Conservation (phyloP, 768 basidiomycete genomes). For the Phaffia tasmanica region DNA sequence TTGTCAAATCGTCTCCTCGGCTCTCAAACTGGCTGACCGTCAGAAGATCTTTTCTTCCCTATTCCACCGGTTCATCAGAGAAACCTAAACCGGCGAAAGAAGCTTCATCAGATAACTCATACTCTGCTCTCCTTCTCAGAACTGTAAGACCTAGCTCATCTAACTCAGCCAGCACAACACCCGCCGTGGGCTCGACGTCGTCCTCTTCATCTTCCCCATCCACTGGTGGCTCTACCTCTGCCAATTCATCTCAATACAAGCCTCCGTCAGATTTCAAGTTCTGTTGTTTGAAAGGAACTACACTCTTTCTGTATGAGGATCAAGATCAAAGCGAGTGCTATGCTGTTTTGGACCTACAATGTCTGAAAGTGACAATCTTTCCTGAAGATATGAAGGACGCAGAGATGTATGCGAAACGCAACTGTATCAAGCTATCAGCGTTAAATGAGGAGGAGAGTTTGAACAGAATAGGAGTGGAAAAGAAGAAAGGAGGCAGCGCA, state of each 20-base stretch:
- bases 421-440: conserved; percentile 6
- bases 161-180: too few relatives aligned
- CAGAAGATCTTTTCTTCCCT: not conserved
- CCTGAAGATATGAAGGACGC: conserved; percentile 7
- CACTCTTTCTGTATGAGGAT: conserved; percentile 13
- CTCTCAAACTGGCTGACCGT: conserved; percentile 2
- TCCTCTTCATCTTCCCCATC: not conserved
- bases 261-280: conserved; percentile 15
- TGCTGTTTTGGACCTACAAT: conserved; percentile 17
- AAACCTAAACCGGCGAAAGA: too few relatives aligned
- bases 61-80: too few relatives aligned
- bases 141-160: too few relatives aligned
- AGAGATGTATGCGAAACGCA: conserved; percentile 14
- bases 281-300: conserved; percentile 8
- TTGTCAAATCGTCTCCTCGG: not conserved
- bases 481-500: conserved; percentile 40
- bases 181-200: too few relatives aligned
- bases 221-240: conserved; percentile 1
- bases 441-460: conserved; percentile 37
- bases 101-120: too few relatives aligned
- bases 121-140: too few relatives aligned
- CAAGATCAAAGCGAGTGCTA: conserved; percentile 10
- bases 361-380: conserved; percentile 4
- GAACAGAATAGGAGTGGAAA: conserved; percentile 42
- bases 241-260: conserved; percentile 12